These are phyloP conservation scores for Curvularia sp. DNA, from an alignment of 2,329 filamentous ascomycete genomes.

Conservation along the genomic window DNA sequence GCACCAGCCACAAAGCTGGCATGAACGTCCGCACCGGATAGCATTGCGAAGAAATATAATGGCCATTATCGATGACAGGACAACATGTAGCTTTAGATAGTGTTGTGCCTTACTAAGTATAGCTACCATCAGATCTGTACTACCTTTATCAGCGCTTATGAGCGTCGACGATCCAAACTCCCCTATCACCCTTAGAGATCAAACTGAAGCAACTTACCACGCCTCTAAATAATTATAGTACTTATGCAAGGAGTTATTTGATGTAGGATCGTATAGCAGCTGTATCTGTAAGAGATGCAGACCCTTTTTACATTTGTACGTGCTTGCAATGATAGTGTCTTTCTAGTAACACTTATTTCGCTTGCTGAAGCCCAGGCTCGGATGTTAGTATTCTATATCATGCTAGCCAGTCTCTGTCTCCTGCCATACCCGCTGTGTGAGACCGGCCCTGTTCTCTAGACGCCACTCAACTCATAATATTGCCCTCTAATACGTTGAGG, in stretches of 20 bases:
- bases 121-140: slow-evolving; percentile 21
- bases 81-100: slow-evolving; percentile 20
- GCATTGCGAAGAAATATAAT: too few relatives aligned
- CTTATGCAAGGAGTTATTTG: slow-evolving; percentile 21
- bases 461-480: too few relatives aligned
- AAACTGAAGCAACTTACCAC: slow-evolving; percentile 20
- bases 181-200: slow-evolving; percentile 19
- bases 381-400: slow-evolving; percentile 25
- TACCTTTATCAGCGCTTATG: slow-evolving; percentile 14
- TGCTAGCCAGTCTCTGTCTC: too few relatives aligned
- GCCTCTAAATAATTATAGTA: slow-evolving; percentile 22
- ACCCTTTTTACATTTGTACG: slow-evolving; percentile 23
- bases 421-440: too few relatives aligned
- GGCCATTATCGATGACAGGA: slow-evolving; percentile 15
- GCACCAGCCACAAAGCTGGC: too few relatives aligned
- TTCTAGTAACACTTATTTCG: slow-evolving; percentile 17
- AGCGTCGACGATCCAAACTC: slow-evolving; percentile 20
- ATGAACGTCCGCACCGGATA: too few relatives aligned
- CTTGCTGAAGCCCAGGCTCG: slow-evolving; percentile 25
- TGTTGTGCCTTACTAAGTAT: slow-evolving; percentile 17
- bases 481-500: too few relatives aligned
- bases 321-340: slow-evolving; percentile 18
- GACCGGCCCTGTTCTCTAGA: too few relatives aligned
- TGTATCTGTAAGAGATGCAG: slow-evolving; percentile 26
- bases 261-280: slow-evolving; percentile 23